Percentiles rank a stretch among this genome's conserved stretches.
Evolutionary conservation across 805 yeast genomes (phyloP).

Genomic region (Maudiozyma serrabonitensis): DNA sequence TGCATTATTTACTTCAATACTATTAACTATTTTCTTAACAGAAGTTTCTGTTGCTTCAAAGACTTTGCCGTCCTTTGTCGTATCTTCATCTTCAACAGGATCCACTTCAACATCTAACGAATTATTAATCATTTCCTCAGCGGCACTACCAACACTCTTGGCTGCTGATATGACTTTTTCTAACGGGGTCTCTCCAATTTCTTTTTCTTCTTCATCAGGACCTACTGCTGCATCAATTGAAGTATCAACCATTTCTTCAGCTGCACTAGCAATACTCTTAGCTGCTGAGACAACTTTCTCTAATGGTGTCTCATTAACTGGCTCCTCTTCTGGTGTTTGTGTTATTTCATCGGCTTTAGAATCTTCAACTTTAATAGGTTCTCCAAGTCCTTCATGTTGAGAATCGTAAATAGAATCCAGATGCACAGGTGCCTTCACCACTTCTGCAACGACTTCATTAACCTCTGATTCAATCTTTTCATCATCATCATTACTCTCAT

Average conservation of each 20-base stretch:
- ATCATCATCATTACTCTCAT: background rate
- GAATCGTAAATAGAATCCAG: too few relatives aligned
- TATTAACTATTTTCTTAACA: too few relatives aligned
- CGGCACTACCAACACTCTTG: background rate
- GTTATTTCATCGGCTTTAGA: background rate
- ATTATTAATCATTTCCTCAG: background rate
- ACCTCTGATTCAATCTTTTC: slow-evolving; percentile 1
- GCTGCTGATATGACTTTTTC: background rate
- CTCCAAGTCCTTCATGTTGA: background rate
- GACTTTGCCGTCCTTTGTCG: too few relatives aligned
- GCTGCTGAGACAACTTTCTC: background rate
- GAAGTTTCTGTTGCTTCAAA: too few relatives aligned
- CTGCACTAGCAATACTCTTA: background rate
- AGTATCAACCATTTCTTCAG: background rate
- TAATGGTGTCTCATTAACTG: background rate
- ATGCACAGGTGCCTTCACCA: background rate
- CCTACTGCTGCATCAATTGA: background rate
- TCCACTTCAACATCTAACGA: background rate
- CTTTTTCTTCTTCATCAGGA: background rate
- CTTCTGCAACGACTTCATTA: slow-evolving; percentile 6
- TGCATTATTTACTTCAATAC: too few relatives aligned
- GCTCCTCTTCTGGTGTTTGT: background rate
- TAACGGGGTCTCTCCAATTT: background rate
- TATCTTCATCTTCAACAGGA: background rate
- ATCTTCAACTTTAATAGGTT: background rate